phyloP scores from a whole-genome alignment of 148 eudicot species.

The Heliamphora exappendiculata region DNA sequence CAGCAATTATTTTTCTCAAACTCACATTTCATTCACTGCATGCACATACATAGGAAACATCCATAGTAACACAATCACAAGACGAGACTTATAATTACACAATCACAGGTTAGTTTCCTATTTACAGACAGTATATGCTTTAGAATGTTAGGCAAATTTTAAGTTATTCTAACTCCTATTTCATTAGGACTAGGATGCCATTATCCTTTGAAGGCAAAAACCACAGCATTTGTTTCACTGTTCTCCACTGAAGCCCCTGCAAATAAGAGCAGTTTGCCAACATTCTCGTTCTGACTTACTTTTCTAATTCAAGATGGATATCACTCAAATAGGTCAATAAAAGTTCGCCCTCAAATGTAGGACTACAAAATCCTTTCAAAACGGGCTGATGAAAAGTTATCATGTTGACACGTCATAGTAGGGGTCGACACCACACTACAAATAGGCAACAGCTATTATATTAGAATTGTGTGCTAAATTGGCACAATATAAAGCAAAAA shows the following conservation, averaged over 20 bases:
- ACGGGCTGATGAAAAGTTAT: neutral
- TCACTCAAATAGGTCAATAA: too few species aligned
- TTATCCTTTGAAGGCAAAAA: too few species aligned
- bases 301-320: neutral
- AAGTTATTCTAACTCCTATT: neutral
- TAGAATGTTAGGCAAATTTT: neutral
- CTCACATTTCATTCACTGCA: too few species aligned
- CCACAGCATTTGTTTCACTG: neutral
- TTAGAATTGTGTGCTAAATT: neutral
- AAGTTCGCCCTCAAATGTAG: too few species aligned
- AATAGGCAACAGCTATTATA: slow-evolving; percentile 4
- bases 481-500: neutral
- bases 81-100: too few species aligned
- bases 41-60: too few species aligned
- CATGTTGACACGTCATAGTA: neutral
- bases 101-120: too few species aligned
- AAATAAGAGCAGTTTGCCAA: neutral
- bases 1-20: too few species aligned
- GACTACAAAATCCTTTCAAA: neutral
- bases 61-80: neutral
- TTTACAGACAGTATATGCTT: too few species aligned
- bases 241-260: neutral
- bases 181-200: neutral
- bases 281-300: neutral
- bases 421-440: slow-evolving; percentile 68